Conservation (phyloP, 805 yeast genomes). For the Allodekkera sacchari region DNA sequence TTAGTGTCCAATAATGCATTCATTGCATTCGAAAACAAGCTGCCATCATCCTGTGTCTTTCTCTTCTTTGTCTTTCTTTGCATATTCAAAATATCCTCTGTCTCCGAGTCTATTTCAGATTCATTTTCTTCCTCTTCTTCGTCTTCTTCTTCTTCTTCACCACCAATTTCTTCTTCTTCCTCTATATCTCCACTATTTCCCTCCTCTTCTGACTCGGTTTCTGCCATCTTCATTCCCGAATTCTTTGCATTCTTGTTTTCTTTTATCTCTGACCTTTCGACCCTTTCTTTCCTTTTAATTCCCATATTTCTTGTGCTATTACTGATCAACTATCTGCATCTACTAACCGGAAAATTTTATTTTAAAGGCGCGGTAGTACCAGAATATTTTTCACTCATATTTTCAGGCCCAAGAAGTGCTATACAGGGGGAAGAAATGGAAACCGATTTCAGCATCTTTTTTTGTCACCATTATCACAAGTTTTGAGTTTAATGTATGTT, state of each 20-base stretch:
- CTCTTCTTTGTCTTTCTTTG: slow-evolving; percentile 37
- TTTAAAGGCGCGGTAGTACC: too few relatives aligned
- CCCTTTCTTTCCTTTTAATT: too few relatives aligned
- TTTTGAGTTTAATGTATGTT: neutral
- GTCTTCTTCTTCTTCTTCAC: slow-evolving; percentile 5
- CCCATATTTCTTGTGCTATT: neutral
- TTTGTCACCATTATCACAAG: neutral
- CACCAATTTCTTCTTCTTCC: slow-evolving; percentile 8
- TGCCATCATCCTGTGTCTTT: slow-evolving; percentile 58
- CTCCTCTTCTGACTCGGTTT: neutral
- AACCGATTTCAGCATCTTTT: neutral
- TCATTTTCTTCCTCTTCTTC: slow-evolving; percentile 6
- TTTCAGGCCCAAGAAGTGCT: too few relatives aligned
- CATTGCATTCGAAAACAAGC: slow-evolving; percentile 76
- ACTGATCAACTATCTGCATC: too few relatives aligned
- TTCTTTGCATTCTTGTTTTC: slow-evolving; percentile 1
- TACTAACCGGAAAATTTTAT: too few relatives aligned
- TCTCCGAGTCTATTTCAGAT: slow-evolving; percentile 13
- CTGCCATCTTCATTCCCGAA: neutral
- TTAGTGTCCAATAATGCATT: slow-evolving; percentile 76
- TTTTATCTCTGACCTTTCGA: neutral
- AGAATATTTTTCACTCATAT: too few relatives aligned
- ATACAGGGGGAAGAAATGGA: too few relatives aligned
- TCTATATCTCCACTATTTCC: neutral
- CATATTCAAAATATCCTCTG: slow-evolving; percentile 13